Conservation (phyloP, 441 rosid species). For the Dalechampia spathulata region DNA sequence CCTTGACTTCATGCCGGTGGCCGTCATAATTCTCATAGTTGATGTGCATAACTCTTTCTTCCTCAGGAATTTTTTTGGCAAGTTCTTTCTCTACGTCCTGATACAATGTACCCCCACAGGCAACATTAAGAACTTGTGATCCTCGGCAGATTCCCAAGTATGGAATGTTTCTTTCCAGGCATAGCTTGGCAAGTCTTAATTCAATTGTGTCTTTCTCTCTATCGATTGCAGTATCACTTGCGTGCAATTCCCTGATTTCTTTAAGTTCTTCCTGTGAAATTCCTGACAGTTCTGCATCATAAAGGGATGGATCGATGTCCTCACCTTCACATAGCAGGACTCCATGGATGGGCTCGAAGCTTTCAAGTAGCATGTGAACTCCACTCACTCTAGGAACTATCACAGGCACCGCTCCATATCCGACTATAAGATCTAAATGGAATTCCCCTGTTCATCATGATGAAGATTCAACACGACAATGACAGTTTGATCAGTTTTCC, state of each 20-base stretch:
- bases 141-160: slow-evolving; percentile 82
- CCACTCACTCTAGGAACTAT: slow-evolving; percentile 79
- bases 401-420: slow-evolving; percentile 75
- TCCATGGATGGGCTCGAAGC: slow-evolving; percentile 90
- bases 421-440: slow-evolving; percentile 75
- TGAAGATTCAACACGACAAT: not conserved
- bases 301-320: slow-evolving; percentile 73
- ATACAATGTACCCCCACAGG: slow-evolving; percentile 72
- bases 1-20: slow-evolving; percentile 37
- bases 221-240: slow-evolving; percentile 58
- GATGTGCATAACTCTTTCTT: slow-evolving; percentile 29
- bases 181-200: slow-evolving; percentile 53
- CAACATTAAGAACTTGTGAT: slow-evolving; percentile 79
- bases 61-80: slow-evolving; percentile 14
- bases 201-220: slow-evolving; percentile 72
- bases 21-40: slow-evolving; percentile 45
- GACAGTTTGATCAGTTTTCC: not conserved
- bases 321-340: slow-evolving; percentile 91
- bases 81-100: slow-evolving; percentile 66
- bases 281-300: slow-evolving; percentile 37
- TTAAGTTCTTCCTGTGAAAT: slow-evolving; percentile 54
- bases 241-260: slow-evolving; percentile 45
- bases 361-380: slow-evolving; percentile 61
- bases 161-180: slow-evolving; percentile 74
- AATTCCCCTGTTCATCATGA: slow-evolving; percentile 55